Base-by-base conservation (phyloP, 1,284 basidiomycete species). In the Papiliotrema terrestris region DNA sequence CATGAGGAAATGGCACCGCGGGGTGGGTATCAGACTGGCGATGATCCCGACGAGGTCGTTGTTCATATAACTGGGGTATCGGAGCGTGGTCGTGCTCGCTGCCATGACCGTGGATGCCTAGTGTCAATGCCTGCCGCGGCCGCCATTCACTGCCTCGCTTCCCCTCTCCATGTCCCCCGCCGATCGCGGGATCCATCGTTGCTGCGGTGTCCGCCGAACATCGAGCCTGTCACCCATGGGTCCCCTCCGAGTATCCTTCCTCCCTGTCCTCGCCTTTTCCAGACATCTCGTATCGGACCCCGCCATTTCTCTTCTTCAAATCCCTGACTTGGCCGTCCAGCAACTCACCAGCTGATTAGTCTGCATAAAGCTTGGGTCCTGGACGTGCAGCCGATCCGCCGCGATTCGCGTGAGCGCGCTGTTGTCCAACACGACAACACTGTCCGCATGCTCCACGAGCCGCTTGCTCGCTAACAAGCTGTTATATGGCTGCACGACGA, bases 51-150 rank as follows among this genome's bases (percentile, higher is more conserved):
- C 92, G 35, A 97, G 84, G 72, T 99, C 95, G 69, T 98, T 99
- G 81, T 98, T 98, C 95, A 98, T 98, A 78, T 98, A 98, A 49
- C 92, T 91, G 0, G 96, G 96, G 78, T 97, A 98, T 65, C 96
- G 86, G 23, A 99, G 83, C 17, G 96, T 98, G 67, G 95, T 92
- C 0, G 95, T 99, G 57, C 92, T 95, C 2, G 95, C 95, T 11
- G 95, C 89, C 83, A 97, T 95, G 49, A 96, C 92, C 1, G 93
- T 96, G 2, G 93, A 87, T 0, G 91, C 89, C 91, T 96, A 52
- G 14, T n/a, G 20, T 49, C 47, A 52, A 38, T 32, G n/a, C n/a
- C n/a, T n/a, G n/a, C n/a, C n/a, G n/a, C n/a, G n/a, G n/a, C n/a
- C n/a, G n/a, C n/a, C n/a, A n/a, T n/a, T n/a, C n/a, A n/a, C n/a